Evolutionary conservation across 495 filamentous ascomycete species (phyloP).

Genomic region (Penicillium bovifimosum): DNA sequence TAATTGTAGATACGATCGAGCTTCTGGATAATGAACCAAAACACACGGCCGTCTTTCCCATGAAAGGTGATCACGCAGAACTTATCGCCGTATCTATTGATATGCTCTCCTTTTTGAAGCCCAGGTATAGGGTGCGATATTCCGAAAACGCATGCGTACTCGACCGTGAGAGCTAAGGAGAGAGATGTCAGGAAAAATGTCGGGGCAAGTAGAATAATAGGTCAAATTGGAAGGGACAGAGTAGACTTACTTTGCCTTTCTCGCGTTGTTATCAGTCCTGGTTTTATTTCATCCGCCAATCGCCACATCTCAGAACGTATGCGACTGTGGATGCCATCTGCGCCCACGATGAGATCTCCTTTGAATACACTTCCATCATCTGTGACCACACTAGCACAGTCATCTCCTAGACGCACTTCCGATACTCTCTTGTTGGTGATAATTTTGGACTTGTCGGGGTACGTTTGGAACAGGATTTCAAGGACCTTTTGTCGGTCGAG

Average conservation of each 20-base stretch:
- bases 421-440: conserved; percentile 12
- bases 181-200: neutral
- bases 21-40: conserved; percentile 36
- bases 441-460: conserved; percentile 7
- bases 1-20: conserved; percentile 31
- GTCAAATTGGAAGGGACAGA: no score
- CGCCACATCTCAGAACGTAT: conserved; percentile 4
- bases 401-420: neutral
- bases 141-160: neutral
- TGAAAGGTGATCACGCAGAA: conserved; percentile 7
- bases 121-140: neutral
- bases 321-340: conserved; percentile 10
- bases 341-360: conserved; percentile 4
- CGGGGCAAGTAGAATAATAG: neutral
- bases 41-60: conserved; percentile 16
- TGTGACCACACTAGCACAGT: conserved; percentile 5
- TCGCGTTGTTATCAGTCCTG: neutral
- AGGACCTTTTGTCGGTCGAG: conserved; percentile 30
- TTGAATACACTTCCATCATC: conserved; percentile 25
- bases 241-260: neutral
- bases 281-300: neutral
- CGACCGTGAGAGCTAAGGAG: neutral
- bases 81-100: conserved; percentile 1
- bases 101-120: conserved; percentile 1
- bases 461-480: conserved; percentile 12